Conservation (phyloP, 768 basidiomycete genomes). For the Naganishia vaughanmartiniae region DNA sequence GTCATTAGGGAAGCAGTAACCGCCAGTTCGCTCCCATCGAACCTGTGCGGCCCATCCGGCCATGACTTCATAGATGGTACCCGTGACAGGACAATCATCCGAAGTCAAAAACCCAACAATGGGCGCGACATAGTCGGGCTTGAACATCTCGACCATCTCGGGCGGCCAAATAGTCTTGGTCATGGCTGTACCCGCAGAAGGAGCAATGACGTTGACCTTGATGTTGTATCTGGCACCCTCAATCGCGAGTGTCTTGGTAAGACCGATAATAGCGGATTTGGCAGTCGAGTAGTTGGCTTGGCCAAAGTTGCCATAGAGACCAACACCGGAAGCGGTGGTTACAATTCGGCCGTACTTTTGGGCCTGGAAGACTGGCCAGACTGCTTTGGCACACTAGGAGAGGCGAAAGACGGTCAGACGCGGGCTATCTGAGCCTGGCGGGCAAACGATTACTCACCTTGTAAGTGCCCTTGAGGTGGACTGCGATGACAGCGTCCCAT, state of each 20-base stretch:
- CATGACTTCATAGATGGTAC: slow-evolving; percentile 75
- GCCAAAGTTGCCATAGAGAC: slow-evolving; percentile 92
- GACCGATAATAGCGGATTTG: slow-evolving; percentile 83
- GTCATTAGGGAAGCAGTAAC: slow-evolving; percentile 67
- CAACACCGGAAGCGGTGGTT: slow-evolving; percentile 88
- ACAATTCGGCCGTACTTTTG: slow-evolving; percentile 95
- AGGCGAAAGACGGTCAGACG: not conserved
- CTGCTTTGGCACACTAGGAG: slow-evolving; percentile 77
- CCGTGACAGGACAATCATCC: slow-evolving; percentile 70
- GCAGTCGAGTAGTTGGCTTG: slow-evolving; percentile 94
- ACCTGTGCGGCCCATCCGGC: slow-evolving; percentile 91
- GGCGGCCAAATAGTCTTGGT: slow-evolving; percentile 69
- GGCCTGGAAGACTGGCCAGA: slow-evolving; percentile 94
- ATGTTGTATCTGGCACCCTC: slow-evolving; percentile 92
- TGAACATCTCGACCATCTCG: slow-evolving; percentile 81
- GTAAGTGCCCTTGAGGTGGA: slow-evolving; percentile 87
- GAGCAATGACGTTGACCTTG: slow-evolving; percentile 79
- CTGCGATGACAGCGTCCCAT: slow-evolving; percentile 86
- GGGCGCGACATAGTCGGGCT: slow-evolving; percentile 91
- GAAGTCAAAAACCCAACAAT: slow-evolving; percentile 86
- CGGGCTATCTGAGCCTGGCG: not conserved
- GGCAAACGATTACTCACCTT: slow-evolving; percentile 58
- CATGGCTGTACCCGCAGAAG: slow-evolving; percentile 87
- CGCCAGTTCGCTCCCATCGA: slow-evolving; percentile 87
- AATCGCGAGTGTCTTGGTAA: slow-evolving; percentile 83